Percentiles rank a stretch among this genome's conserved stretches.
Conservation (phyloP, 2,329 filamentous ascomycete genomes). For the Alternaria arborescens region DNA sequence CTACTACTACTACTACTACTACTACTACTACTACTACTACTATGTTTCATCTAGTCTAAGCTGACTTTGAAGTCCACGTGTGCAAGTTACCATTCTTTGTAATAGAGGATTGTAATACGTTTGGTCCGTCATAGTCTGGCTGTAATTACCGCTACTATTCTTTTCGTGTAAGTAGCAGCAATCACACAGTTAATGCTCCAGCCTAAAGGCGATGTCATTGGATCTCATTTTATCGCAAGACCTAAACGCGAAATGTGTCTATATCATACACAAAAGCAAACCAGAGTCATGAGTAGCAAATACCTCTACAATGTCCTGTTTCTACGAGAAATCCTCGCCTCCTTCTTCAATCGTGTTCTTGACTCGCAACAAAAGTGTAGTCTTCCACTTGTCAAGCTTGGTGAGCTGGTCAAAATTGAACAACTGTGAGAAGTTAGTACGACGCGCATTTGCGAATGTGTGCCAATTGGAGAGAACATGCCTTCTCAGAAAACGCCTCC, state of each 20-base stretch:
- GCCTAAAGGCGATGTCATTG: background rate
- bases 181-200: background rate
- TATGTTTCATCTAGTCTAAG: background rate
- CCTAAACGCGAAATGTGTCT: constrained; percentile 3
- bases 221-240: background rate
- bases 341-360: constrained; percentile 83
- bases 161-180: background rate
- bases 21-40: background rate
- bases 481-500: constrained; percentile 82
- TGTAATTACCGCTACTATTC: background rate
- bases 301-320: background rate
- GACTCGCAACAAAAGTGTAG: constrained; percentile 78
- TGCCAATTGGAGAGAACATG: constrained; percentile 51
- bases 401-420: constrained; percentile 92
- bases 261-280: background rate
- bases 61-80: background rate
- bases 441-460: background rate
- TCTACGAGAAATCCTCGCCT: constrained; percentile 72
- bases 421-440: constrained; percentile 51
- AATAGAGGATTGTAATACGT: background rate
- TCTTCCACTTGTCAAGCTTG: constrained; percentile 98
- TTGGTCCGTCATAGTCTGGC: background rate
- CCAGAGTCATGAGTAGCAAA: background rate
- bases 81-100: background rate
- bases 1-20: background rate